phyloP scores from a whole-genome alignment of 2,329 filamentous ascomycete genomes.

The Arthroderma sp. region DNA sequence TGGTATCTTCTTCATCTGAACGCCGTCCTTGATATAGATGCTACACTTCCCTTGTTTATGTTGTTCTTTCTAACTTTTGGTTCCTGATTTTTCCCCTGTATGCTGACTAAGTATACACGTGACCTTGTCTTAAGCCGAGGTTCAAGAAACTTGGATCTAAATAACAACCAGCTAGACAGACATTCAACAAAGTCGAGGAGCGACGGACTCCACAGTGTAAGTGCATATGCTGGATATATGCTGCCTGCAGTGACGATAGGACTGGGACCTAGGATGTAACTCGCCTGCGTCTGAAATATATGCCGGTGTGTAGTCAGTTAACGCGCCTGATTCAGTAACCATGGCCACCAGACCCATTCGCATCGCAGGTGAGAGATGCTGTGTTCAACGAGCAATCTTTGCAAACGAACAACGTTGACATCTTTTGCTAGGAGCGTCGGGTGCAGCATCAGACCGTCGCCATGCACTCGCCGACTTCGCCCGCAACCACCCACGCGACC shows the following conservation, averaged over 20 bases:
- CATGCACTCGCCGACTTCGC: constrained; percentile 36
- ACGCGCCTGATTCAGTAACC: neutral
- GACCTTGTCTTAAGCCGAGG: too few species aligned
- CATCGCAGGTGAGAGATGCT: constrained; percentile 19
- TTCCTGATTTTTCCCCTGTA: too few species aligned
- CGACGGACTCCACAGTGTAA: neutral
- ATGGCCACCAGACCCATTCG: constrained; percentile 20
- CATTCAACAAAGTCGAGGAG: neutral
- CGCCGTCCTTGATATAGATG: too few species aligned
- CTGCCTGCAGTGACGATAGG: neutral
- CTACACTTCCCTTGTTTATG: too few species aligned
- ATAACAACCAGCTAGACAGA: neutral
- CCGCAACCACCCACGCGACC: constrained; percentile 31
- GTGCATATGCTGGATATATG: neutral
- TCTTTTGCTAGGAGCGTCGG: constrained; percentile 30
- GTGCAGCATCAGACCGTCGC: constrained; percentile 35
- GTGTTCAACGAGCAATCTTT: neutral
- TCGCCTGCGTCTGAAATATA: neutral
- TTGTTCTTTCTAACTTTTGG: too few species aligned
- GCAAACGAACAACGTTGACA: neutral
- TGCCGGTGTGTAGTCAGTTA: neutral
- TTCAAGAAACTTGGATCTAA: constrained; percentile 4
- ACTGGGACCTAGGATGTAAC: neutral
- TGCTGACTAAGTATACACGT: too few species aligned
- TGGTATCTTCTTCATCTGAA: too few species aligned